Conservation (phyloP, 345 rosid species). For the Rhodamnia argentea region DNA sequence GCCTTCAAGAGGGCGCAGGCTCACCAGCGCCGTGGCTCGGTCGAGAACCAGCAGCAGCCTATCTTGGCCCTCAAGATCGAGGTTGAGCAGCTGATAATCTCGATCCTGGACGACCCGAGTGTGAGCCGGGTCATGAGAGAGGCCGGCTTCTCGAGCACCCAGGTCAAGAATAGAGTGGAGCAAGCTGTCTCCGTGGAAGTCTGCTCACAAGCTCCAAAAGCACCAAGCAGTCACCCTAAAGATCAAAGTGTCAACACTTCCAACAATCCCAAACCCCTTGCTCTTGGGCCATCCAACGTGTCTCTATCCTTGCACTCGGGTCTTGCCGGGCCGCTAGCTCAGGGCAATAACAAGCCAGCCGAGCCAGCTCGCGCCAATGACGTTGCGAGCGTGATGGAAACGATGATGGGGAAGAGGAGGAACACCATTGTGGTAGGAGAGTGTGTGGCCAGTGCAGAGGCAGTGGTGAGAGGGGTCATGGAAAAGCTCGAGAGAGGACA, state of each 20-base stretch:
- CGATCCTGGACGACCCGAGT: conserved; percentile 72
- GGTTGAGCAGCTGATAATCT: conserved; percentile 47
- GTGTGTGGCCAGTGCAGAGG: conserved; percentile 25
- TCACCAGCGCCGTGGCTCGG: conserved; percentile 67
- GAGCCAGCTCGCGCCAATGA: conserved; percentile 16
- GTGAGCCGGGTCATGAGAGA: conserved; percentile 79
- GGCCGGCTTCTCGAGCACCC: conserved; percentile 70
- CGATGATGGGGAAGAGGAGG: conserved; percentile 26
- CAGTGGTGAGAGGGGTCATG: conserved; percentile 34
- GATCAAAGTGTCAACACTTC: not conserved
- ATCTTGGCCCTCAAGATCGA: conserved; percentile 64
- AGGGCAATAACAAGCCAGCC: conserved; percentile 10
- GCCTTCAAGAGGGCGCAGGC: conserved; percentile 80
- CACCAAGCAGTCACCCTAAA: not conserved
- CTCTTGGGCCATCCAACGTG: not conserved
- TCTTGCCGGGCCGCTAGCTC: conserved; percentile 7
- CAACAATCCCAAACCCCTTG: not conserved
- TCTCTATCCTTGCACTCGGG: conserved; percentile 12
- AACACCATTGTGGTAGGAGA: conserved; percentile 48
- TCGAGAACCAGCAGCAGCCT: conserved; percentile 73
- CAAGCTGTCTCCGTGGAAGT: conserved; percentile 47
- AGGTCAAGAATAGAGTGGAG: conserved; percentile 48
- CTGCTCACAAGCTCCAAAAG: conserved; percentile 11
- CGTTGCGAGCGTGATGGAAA: conserved; percentile 27
- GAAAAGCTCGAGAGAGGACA: conserved; percentile 43